A percentile compares a stretch with the other conserved stretches of the same genome.
phyloP scores from a whole-genome alignment of 768 basidiomycete species.

The Baorangia bicolor region DNA sequence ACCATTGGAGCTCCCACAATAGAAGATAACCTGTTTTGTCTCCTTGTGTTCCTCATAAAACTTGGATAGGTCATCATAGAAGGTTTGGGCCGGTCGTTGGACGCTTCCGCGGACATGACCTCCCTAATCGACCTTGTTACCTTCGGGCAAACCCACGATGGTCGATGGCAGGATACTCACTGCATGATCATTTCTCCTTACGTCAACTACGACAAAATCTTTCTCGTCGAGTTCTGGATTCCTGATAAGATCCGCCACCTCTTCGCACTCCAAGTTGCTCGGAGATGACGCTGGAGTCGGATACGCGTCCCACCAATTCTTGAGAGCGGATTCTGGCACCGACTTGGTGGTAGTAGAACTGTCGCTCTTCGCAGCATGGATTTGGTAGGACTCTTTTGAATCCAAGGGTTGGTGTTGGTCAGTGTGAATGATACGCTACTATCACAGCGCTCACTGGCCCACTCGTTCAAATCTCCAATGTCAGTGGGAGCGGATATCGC shows the following conservation, averaged over 20 bases:
- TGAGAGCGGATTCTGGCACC: slow-evolving; percentile 25
- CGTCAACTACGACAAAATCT: slow-evolving; percentile 48
- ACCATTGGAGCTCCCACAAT: slow-evolving; percentile 51
- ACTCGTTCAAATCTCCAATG: slow-evolving; percentile 42
- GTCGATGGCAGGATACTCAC: slow-evolving; percentile 28
- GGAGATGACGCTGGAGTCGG: slow-evolving; percentile 38
- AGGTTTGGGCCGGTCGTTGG: slow-evolving; percentile 50
- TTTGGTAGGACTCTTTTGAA: slow-evolving; percentile 44
- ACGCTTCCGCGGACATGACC: slow-evolving; percentile 53
- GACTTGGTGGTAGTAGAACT: background rate
- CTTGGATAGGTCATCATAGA: slow-evolving; percentile 42
- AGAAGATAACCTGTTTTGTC: slow-evolving; percentile 49
- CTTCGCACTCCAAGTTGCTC: slow-evolving; percentile 31
- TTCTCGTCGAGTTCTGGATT: slow-evolving; percentile 8
- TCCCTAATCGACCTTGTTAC: slow-evolving; percentile 35
- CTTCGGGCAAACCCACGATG: background rate
- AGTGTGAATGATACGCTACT: background rate
- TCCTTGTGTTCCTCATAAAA: slow-evolving; percentile 43
- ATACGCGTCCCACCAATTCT: slow-evolving; percentile 56
- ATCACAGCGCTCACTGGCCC: slow-evolving; percentile 37
- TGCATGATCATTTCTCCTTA: slow-evolving; percentile 45
- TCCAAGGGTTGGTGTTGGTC: background rate
- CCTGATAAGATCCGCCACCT: slow-evolving; percentile 36
- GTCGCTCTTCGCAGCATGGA: slow-evolving; percentile 42
- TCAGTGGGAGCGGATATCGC: background rate